Evolutionary conservation across 2,329 filamentous ascomycete genomes (phyloP).

Genomic region (Chalara sp.): DNA sequence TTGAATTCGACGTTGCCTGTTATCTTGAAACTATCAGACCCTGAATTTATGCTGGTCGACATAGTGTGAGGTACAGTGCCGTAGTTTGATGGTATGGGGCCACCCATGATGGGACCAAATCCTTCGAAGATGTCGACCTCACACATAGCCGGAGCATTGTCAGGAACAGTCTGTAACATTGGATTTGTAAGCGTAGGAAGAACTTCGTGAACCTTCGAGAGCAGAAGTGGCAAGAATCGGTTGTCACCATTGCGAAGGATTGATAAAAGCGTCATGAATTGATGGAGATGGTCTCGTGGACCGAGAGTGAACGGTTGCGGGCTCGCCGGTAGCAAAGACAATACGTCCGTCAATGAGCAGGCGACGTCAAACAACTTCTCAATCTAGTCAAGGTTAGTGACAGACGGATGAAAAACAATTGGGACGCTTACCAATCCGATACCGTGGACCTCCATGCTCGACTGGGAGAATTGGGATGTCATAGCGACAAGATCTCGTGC

Average conservation of each 20-base stretch:
- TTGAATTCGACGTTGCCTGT: constrained; percentile 18
- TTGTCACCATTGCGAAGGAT: constrained; percentile 68
- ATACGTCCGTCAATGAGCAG: constrained; percentile 65
- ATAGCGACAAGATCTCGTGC: constrained; percentile 57
- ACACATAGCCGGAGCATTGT: constrained; percentile 33
- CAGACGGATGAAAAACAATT: not conserved
- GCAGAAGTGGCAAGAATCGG: constrained; percentile 69
- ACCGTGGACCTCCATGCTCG: constrained; percentile 68
- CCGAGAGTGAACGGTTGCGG: constrained; percentile 57
- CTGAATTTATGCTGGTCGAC: constrained; percentile 12
- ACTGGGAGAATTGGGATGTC: constrained; percentile 63
- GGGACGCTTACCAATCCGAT: constrained; percentile 57
- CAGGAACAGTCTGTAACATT: constrained; percentile 52
- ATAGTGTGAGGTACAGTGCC: constrained; percentile 9
- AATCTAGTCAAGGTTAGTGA: constrained; percentile 37
- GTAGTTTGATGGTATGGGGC: constrained; percentile 20
- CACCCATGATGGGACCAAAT: constrained; percentile 57
- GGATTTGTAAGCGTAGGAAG: constrained; percentile 56
- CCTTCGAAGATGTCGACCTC: constrained; percentile 59
- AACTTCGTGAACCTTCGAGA: constrained; percentile 69
- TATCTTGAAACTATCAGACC: constrained; percentile 4
- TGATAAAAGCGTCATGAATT: constrained; percentile 61
- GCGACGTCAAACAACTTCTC: constrained; percentile 77
- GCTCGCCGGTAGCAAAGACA: constrained; percentile 56
- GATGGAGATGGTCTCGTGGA: constrained; percentile 67